A percentile compares a stretch with the other conserved stretches of the same genome.
Evolutionary conservation across 2,329 filamentous ascomycete species (phyloP).

Genomic region (Fusarium tricinctum): DNA sequence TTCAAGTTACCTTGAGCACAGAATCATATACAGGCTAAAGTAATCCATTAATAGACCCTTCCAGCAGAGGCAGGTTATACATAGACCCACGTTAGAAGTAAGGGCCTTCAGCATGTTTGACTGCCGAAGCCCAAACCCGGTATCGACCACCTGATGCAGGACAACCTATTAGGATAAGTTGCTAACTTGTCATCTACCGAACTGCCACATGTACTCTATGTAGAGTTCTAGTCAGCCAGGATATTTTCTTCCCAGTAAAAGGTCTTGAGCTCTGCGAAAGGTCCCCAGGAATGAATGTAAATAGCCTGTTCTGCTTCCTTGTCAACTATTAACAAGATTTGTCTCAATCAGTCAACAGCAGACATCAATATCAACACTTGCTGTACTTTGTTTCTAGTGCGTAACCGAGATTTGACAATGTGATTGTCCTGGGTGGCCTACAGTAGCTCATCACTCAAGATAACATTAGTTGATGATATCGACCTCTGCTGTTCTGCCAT

Average conservation of each 20-base stretch:
- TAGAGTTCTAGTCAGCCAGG: neutral
- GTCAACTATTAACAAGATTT: neutral
- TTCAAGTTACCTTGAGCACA: too few species aligned
- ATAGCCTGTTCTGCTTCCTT: constrained; percentile 14
- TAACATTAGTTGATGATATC: constrained; percentile 23
- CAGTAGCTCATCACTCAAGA: constrained; percentile 16
- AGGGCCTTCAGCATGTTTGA: neutral
- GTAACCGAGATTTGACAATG: constrained; percentile 22
- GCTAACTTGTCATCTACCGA: constrained; percentile 7
- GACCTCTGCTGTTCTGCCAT: neutral
- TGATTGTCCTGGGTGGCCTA: constrained; percentile 1
- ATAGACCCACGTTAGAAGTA: too few species aligned
- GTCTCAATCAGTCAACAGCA: constrained; percentile 1
- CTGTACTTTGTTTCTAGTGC: neutral
- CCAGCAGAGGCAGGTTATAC: too few species aligned
- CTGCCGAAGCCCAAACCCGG: constrained; percentile 22
- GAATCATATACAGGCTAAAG: too few species aligned
- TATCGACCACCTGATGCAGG: constrained; percentile 16
- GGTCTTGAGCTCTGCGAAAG: neutral
- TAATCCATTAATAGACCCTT: too few species aligned
- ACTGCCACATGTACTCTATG: constrained; percentile 2
- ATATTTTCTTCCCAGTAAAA: constrained; percentile 1
- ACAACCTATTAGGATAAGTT: constrained; percentile 12
- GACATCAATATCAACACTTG: constrained; percentile 5
- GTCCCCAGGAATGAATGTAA: neutral